Evolutionary conservation across 805 yeast species (phyloP).

Genomic region (Lachancea waltii): DNA sequence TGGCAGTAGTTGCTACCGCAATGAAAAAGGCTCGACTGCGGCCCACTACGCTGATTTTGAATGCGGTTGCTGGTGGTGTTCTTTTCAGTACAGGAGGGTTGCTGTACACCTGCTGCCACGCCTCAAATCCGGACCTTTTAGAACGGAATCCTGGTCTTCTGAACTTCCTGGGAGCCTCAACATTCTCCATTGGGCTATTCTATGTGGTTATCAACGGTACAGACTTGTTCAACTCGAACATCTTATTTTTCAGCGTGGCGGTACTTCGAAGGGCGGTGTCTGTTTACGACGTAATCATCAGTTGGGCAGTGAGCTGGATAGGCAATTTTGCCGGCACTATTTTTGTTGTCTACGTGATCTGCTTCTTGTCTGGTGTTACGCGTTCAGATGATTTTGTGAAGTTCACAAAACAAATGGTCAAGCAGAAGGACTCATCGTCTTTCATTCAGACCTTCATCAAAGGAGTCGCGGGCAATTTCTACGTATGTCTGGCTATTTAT

Average conservation of each 20-base stretch:
- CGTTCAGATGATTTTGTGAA: slow-evolving; percentile 35
- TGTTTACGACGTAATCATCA: slow-evolving; percentile 51
- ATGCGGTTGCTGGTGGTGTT: slow-evolving; percentile 64
- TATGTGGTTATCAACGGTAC: slow-evolving; percentile 71
- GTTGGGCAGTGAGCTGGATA: slow-evolving; percentile 63
- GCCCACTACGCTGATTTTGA: slow-evolving; percentile 50
- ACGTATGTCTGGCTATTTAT: slow-evolving; percentile 68
- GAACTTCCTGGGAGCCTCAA: slow-evolving; percentile 50
- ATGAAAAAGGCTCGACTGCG: slow-evolving; percentile 75
- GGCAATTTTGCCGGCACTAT: slow-evolving; percentile 59
- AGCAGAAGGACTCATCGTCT: slow-evolving; percentile 38
- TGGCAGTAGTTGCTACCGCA: slow-evolving; percentile 78
- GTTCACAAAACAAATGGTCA: slow-evolving; percentile 45
- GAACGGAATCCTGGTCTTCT: slow-evolving; percentile 46
- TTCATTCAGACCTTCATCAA: slow-evolving; percentile 63
- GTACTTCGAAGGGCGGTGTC: slow-evolving; percentile 64
- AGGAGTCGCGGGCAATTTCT: slow-evolving; percentile 72
- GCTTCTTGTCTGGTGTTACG: slow-evolving; percentile 50
- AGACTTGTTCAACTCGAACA: slow-evolving; percentile 69
- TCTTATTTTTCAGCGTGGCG: slow-evolving; percentile 65
- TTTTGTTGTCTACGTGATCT: slow-evolving; percentile 59
- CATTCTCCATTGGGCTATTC: slow-evolving; percentile 66
- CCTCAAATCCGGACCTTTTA: slow-evolving; percentile 41
- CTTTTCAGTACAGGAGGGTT: slow-evolving; percentile 68
- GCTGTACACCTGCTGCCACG: slow-evolving; percentile 52